Evolutionary conservation across 257 asterid species (phyloP), one percentile per base, ranked within the genome.

Genomic region (Lavandula angustifolia): DNA sequence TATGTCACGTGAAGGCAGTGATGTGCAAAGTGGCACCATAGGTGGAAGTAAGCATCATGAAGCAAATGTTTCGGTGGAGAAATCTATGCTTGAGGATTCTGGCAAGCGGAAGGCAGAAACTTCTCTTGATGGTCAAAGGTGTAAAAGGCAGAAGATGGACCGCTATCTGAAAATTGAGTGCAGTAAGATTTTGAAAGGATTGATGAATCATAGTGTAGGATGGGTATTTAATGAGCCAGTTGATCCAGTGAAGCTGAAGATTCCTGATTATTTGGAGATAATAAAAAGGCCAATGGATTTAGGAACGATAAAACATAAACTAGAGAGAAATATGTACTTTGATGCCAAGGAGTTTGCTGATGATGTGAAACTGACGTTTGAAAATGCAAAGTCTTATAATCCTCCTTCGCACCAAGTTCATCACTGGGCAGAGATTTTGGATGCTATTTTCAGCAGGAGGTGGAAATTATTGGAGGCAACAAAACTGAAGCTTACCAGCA

Each of bases 201-300:
- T 92, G 85, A 58, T 81, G 76, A 62, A 3, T 46, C 92, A 87
- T 56, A 73, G 18, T 37, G 5, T 5, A 42, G 86, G 79, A 41
- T 64, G 66, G 75, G 27, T 76, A 54, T 92, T 92, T 76, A 70
- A 17, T 10, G 12, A 67, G 35, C 96, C 98, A 3, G 98, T 92
- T 42, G 95, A 92, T 75, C 98, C 96, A 27, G 87, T 85, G 70
- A 70, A 73, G 59, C 67, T 73, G 62, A 57, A 47, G 3, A 86
- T 92, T 64, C 98, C 98, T 17, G 95, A 88, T 75, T 92, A 92
- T 62, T 87, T 85, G 34, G 49, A 75, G 7, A 66, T 88, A 57
- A 74, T 92, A 49, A 50, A 73, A 6, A 12, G 78, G 7, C 98
- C 98, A 3, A 92, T 92, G 98, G 98, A 92, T 81, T 76, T 92